Conservation (phyloP, 2,329 filamentous ascomycete species). For the Myriosclerotinia scirpicola region DNA sequence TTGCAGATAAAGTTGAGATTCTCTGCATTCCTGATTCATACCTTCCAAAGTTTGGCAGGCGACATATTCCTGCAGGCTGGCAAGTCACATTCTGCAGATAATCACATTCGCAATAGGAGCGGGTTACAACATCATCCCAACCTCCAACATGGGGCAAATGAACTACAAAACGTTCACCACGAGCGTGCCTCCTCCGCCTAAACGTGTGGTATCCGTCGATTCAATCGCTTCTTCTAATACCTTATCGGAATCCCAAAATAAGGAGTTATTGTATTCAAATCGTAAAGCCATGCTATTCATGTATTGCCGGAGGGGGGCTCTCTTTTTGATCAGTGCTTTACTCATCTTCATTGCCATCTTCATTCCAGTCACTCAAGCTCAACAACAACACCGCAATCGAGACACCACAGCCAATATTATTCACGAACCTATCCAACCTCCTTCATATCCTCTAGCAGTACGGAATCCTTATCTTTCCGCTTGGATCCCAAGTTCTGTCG, state of each 20-base stretch:
- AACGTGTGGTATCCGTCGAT: background rate
- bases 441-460: conserved; percentile 23
- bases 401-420: background rate
- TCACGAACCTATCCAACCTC: conserved; percentile 14
- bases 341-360: conserved; percentile 3
- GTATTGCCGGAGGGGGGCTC: background rate
- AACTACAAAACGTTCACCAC: conserved; percentile 12
- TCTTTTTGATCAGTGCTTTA: conserved; percentile 1
- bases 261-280: background rate
- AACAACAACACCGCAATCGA: conserved; percentile 7
- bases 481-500: conserved; percentile 40
- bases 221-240: background rate
- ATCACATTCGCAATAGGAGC: background rate
- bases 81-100: conserved; percentile 7
- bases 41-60: too few species aligned
- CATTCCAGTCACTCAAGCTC: conserved; percentile 5
- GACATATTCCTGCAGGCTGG: background rate
- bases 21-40: conserved; percentile 8
- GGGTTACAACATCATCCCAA: conserved; percentile 1
- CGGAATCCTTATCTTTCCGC: conserved; percentile 31
- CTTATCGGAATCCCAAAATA: background rate
- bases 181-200: background rate
- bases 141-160: background rate
- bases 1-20: background rate
- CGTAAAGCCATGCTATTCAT: background rate